phyloP scores from a whole-genome alignment of 176 grass and related monocot species.

The Paspalum notatum region DNA sequence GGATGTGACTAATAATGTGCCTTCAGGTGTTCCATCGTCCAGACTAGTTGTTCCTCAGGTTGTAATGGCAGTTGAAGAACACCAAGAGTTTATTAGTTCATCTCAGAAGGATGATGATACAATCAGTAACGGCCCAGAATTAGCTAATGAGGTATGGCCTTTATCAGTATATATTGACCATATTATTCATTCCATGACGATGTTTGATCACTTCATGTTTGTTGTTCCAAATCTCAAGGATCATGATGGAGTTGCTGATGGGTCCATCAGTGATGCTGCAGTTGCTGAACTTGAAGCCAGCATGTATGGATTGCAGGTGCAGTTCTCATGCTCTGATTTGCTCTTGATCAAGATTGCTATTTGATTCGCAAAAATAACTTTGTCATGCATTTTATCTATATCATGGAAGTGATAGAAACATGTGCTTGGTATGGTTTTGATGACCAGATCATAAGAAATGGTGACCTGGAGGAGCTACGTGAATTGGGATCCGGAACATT shows the following conservation, averaged over 20 bases:
- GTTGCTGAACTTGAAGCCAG: constrained; percentile 89
- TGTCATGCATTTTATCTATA: neutral
- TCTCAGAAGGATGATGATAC: constrained; percentile 42
- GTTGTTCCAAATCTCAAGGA: constrained; percentile 63
- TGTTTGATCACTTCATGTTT: constrained; percentile 12
- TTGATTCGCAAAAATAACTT: constrained; percentile 30
- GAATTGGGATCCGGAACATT: constrained; percentile 96
- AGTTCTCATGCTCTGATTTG: constrained; percentile 3
- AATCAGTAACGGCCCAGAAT: constrained; percentile 31
- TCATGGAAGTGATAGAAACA: constrained; percentile 16
- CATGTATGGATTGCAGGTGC: constrained; percentile 93
- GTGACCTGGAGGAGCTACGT: constrained; percentile 95
- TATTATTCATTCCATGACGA: neutral
- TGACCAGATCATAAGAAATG: constrained; percentile 91
- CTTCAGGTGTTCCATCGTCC: constrained; percentile 47
- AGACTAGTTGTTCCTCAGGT: constrained; percentile 49
- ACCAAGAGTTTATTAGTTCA: constrained; percentile 28
- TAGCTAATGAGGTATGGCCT: constrained; percentile 53
- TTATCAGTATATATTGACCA: constrained; percentile 27
- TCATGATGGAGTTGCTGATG: constrained; percentile 53
- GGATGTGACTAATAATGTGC: constrained; percentile 61
- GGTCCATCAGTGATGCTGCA: constrained; percentile 64
- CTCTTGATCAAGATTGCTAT: constrained; percentile 10
- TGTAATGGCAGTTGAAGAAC: constrained; percentile 54
- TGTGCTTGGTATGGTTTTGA: constrained; percentile 11